Conservation (phyloP, 2,329 filamentous ascomycete genomes). For the Ophiobolus disseminans region DNA sequence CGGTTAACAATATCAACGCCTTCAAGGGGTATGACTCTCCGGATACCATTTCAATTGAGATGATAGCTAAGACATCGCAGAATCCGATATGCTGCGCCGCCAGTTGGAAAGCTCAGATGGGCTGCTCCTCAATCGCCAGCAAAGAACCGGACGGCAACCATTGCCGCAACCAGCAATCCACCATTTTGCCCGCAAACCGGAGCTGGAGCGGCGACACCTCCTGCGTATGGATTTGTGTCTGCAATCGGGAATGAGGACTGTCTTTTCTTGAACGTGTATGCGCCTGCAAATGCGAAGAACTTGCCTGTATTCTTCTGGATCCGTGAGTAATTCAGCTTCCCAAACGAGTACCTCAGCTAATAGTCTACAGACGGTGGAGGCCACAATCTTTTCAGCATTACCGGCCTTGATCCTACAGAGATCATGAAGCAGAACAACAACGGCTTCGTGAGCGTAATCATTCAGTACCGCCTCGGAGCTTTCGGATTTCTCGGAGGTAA, state of each 20-base stretch:
- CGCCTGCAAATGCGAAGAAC: slow-evolving; percentile 52
- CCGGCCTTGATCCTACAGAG: slow-evolving; percentile 39
- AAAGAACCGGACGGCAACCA: slow-evolving; percentile 49
- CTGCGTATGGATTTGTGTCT: slow-evolving; percentile 40
- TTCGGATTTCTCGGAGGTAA: slow-evolving; percentile 69
- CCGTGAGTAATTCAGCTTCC: slow-evolving; percentile 37
- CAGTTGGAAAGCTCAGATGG: slow-evolving; percentile 60
- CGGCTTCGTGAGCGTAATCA: slow-evolving; percentile 63
- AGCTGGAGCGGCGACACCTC: slow-evolving; percentile 32
- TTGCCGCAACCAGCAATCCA: slow-evolving; percentile 54
- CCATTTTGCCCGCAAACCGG: slow-evolving; percentile 45
- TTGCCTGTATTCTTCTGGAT: slow-evolving; percentile 64
- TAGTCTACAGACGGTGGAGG: slow-evolving; percentile 48
- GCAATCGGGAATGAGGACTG: slow-evolving; percentile 50
- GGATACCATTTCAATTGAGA: no score
- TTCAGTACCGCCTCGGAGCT: slow-evolving; percentile 69
- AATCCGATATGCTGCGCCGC: slow-evolving; percentile 60
- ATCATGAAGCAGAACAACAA: slow-evolving; percentile 53
- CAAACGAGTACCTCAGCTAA: slow-evolving; percentile 27
- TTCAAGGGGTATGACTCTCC: slow-evolving; percentile 43
- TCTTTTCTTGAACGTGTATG: slow-evolving; percentile 51
- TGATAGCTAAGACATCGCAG: slow-evolving; percentile 38
- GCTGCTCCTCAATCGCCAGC: slow-evolving; percentile 57
- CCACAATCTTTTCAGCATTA: slow-evolving; percentile 44
- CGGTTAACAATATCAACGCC: slow-evolving; percentile 32